A percentile compares a stretch with the other conserved stretches of the same genome.
Conservation (phyloP, 2,329 filamentous ascomycete species). For the Pseudogymnoascus pannorum region DNA sequence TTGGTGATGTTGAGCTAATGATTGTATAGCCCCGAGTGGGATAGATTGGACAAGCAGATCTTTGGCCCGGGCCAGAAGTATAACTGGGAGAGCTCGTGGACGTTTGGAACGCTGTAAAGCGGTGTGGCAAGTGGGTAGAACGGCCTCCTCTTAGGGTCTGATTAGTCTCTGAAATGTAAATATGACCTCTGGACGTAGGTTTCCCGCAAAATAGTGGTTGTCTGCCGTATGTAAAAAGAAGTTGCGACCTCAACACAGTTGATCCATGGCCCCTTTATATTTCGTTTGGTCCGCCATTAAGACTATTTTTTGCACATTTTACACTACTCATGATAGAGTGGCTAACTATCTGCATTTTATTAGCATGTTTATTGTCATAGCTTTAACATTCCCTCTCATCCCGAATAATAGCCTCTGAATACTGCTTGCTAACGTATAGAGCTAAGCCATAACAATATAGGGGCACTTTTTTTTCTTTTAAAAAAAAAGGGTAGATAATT, state of each 20-base stretch:
- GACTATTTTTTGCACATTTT: background rate
- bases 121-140: background rate
- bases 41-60: conserved; percentile 34
- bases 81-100: background rate
- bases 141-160: background rate
- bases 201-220: background rate
- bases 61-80: conserved; percentile 13
- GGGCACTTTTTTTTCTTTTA: no score
- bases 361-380: background rate
- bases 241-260: background rate
- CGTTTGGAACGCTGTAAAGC: background rate
- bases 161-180: background rate
- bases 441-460: background rate
- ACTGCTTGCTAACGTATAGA: no score
- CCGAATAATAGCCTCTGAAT: background rate
- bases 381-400: background rate
- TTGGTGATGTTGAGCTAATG: background rate
- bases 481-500: no score
- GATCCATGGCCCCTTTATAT: no score
- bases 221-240: background rate
- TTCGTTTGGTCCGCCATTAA: no score
- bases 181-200: background rate
- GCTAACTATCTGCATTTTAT: background rate
- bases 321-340: background rate
- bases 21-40: conserved; percentile 37